These are phyloP conservation scores for Prunella vulgaris DNA, from an alignment of 257 asterid species.

Conservation along the genomic window DNA sequence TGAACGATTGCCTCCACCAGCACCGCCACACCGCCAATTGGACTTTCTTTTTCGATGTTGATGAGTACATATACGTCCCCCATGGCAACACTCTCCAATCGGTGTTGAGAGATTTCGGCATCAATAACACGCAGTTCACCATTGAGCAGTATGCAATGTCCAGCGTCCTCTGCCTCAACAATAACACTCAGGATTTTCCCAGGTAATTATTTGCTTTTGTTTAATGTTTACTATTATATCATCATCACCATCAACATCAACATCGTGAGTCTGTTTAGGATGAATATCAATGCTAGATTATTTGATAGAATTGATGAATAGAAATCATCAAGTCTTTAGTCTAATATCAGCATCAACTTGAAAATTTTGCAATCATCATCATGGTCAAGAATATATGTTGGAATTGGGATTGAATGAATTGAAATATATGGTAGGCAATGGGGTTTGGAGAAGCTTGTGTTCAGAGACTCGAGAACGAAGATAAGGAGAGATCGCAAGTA, in stretches of 20 bases:
- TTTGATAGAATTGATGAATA: no score
- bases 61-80: conserved; percentile 53
- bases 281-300: no score
- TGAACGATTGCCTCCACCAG: conserved; percentile 63
- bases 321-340: no score
- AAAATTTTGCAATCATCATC: no score
- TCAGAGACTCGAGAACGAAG: conserved; percentile 39
- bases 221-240: no score
- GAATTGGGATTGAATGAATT: no score
- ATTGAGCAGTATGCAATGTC: conserved; percentile 65
- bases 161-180: conserved; percentile 43
- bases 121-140: conserved; percentile 53
- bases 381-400: no score
- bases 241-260: no score
- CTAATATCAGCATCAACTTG: no score
- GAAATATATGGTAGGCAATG: conserved; percentile 31
- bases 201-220: conserved; percentile 28
- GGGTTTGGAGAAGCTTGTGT: conserved; percentile 57
- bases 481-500: conserved; percentile 57
- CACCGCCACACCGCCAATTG: conserved; percentile 52
- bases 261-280: no score
- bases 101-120: conserved; percentile 35
- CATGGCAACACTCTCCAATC: conserved; percentile 40
- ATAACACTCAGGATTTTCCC: conserved; percentile 32
- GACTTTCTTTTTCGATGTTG: conserved; percentile 60